Evolutionary conservation across 306 rosid genomes (phyloP).

Genomic region (Sindora glabra): DNA sequence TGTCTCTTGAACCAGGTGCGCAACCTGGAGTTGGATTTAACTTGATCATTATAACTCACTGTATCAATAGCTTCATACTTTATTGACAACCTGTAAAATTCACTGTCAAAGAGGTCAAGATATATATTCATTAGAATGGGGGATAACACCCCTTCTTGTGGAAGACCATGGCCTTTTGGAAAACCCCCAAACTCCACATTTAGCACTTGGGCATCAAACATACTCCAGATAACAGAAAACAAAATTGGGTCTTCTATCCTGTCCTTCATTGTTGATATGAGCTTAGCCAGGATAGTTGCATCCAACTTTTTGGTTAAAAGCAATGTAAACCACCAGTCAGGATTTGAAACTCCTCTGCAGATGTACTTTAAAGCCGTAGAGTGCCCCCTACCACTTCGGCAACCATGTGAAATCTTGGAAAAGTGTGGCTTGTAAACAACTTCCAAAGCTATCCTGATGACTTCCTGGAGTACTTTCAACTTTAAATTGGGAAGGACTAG

Average conservation of each 20-base stretch:
- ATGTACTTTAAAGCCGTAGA: slow-evolving; percentile 58
- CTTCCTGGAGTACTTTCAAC: slow-evolving; percentile 72
- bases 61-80: slow-evolving; percentile 60
- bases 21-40: slow-evolving; percentile 42
- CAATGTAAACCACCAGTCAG: slow-evolving; percentile 86
- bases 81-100: slow-evolving; percentile 74
- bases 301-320: slow-evolving; percentile 52
- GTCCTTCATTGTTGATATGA: slow-evolving; percentile 56
- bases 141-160: slow-evolving; percentile 83
- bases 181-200: slow-evolving; percentile 89
- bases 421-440: slow-evolving; percentile 72
- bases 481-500: slow-evolving; percentile 71
- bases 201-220: slow-evolving; percentile 64
- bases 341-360: slow-evolving; percentile 45
- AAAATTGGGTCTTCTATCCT: slow-evolving; percentile 64
- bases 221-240: slow-evolving; percentile 35
- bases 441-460: slow-evolving; percentile 70
- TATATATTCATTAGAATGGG: slow-evolving; percentile 83
- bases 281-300: slow-evolving; percentile 38
- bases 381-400: slow-evolving; percentile 83
- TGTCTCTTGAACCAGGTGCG: slow-evolving; percentile 79
- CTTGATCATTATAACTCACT: slow-evolving; percentile 17
- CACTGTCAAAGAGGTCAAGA: slow-evolving; percentile 70
- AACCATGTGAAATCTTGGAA: slow-evolving; percentile 81
- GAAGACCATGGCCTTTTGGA: slow-evolving; percentile 85